Evolutionary conservation across 2,329 filamentous ascomycete genomes (phyloP), one percentile per base, ranked within the genome.

Genomic region (Zasmidium cellare): DNA sequence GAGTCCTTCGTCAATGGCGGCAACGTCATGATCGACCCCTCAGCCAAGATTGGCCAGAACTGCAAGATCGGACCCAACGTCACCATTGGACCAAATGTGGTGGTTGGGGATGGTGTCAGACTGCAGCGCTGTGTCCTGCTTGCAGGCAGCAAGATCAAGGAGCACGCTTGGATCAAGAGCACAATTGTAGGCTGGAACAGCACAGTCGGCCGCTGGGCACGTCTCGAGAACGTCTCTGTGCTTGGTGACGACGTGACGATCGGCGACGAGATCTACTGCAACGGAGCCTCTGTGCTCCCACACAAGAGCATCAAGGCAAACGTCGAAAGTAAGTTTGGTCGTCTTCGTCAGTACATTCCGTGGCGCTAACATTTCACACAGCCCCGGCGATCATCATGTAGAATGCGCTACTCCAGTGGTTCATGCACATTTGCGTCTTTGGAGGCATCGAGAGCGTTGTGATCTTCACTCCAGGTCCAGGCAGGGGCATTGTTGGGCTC

Each of bases 241-340:
- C 85, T 99, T 19, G 94, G 93, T 66, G 94, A 99, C 79, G 93
- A 99, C 74, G 93, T 99, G 54, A 96, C 91, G 59, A 96, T 99
- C 74, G 93, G 92, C 52, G 93, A 99, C 72, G 93, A 99, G 80
- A 92, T 99, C 68, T 97, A 97, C 77, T 94, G 97, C 77, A 99
- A 99, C 77, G 93, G 93, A 70, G 67, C 68, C 14, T 96, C 90
- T 69, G 89, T 99, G 62, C 82, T 99, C 65, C 93, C 93, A 6
- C 93, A 99, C 82, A 99, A 99, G 88, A 94, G 89, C 76, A 97
- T 99, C 84, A 97, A 97, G 85, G 86, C 88, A 71, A 99, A 99
- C 76, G 91, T 99, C 70, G 94, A 99, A 77, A 85, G 83, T 85
- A 76, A 77, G 81, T 75, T 28, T 7, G 3, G 9, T n/a, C 49